Base-by-base conservation (phyloP, 1,284 basidiomycete species). In the Cutaneotrichosporon cavernicola region DNA sequence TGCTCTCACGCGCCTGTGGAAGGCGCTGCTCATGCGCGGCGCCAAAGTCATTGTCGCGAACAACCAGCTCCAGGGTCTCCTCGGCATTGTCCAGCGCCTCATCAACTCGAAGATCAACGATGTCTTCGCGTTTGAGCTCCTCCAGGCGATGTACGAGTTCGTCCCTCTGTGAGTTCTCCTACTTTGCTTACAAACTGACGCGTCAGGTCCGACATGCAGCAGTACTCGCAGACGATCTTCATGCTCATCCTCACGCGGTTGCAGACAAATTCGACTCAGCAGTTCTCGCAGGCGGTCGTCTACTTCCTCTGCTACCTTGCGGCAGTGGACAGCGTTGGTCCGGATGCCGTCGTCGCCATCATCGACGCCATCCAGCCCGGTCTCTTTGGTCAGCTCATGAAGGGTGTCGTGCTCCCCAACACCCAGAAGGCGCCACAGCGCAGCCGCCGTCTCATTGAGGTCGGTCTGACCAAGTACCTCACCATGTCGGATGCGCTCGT, bases 61-160 rank as follows among this genome's bases (percentile, higher is more conserved):
- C 18, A 88, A 88, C 1, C 92, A 96, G 74, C 81, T 96, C 22
- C 86, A 87, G 36, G 86, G 87, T 9, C 86, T 98, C 22, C 82
- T 98, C 46, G 97, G 92, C 50, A 90, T 99, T 63, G 88, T 94
- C 67, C 94, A 97, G 77, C 91, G 96, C 73, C 82, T 99, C 22
- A 89, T 97, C 55, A 90, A 90, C 4, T 90, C 89, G 16, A 93
- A 94, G 77, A 72, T 90, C 61, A 95, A 97, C 74, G 96, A 99
- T 74, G 85, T 83, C 0, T 95, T 88, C 85, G 97, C 91, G 1
- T 93, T 97, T 70, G 94, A 97, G 76, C 82, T 99, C 18, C 76
- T 99, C 58, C 87, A 94, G 70, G 85, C 87, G 11, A 85, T 97
- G 34, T 86, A 93, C 64, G 84, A 85, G 64, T 81, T 87, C 69